Percentiles rank a stretch among this genome's conserved stretches.
phyloP scores from a whole-genome alignment of 257 asterid genomes.

The Asclepias syriaca region DNA sequence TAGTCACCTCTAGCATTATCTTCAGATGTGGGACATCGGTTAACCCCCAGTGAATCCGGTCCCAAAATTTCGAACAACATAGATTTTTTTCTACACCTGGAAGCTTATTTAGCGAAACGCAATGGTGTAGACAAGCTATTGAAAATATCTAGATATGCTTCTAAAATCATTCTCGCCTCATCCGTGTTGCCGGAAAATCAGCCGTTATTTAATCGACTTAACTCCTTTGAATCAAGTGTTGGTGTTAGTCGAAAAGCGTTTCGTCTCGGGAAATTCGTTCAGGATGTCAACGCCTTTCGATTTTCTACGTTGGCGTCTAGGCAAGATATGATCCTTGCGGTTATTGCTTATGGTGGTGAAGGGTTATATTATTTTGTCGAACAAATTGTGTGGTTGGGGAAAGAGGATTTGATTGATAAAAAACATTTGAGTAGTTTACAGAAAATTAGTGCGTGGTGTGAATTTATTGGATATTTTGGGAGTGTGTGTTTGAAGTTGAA shows the following conservation, averaged over 20 bases:
- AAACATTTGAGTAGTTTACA: conserved; percentile 39
- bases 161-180: conserved; percentile 69
- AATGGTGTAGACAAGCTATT: conserved; percentile 88
- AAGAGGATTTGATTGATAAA: conserved; percentile 70
- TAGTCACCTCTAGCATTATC: too few relatives aligned
- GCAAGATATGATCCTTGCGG: conserved; percentile 27
- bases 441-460: conserved; percentile 80
- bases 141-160: conserved; percentile 84
- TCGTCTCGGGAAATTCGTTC: conserved; percentile 89
- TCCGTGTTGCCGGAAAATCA: conserved; percentile 29
- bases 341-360: conserved; percentile 73
- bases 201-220: conserved; percentile 45
- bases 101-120: conserved; percentile 72
- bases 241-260: conserved; percentile 92
- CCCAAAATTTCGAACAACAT: conserved; percentile 17
- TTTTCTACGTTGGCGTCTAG: conserved; percentile 17
- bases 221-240: conserved; percentile 79
- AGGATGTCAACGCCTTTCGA: conserved; percentile 73
- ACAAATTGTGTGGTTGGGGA: conserved; percentile 80
- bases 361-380: conserved; percentile 79
- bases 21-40: too few relatives aligned
- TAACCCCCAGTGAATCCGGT: conserved; percentile 15
- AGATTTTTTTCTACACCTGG: conserved; percentile 72
- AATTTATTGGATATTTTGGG: conserved; percentile 74
- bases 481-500: conserved; percentile 68